Percentiles rank a stretch among this genome's conserved stretches.
These are phyloP conservation scores for Fragaria ananassa DNA, from an alignment of 306 rosid genomes.

Conservation along the genomic window DNA sequence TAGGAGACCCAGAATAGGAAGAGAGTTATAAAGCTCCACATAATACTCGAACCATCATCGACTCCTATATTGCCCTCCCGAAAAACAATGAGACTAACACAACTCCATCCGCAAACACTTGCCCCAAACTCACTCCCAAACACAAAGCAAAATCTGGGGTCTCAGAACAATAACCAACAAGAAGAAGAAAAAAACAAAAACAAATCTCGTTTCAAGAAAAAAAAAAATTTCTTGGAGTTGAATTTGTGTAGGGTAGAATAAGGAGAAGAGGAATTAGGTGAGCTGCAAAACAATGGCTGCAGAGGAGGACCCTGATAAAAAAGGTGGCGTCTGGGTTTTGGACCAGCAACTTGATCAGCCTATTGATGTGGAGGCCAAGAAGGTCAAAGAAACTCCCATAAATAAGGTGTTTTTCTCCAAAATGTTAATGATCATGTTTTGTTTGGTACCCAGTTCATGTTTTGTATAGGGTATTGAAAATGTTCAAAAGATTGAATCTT, in stretches of 20 bases:
- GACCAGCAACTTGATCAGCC: constrained; percentile 84
- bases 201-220: neutral
- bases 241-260: neutral
- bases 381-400: constrained; percentile 60
- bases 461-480: neutral
- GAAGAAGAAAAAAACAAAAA: neutral
- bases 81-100: neutral
- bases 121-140: neutral
- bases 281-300: constrained; percentile 43
- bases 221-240: neutral
- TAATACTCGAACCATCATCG: neutral
- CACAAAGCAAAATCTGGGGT: constrained; percentile 13
- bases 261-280: neutral
- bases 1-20: neutral
- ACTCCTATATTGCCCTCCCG: neutral
- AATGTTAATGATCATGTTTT: neutral
- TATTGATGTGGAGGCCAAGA: constrained; percentile 82
- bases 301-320: constrained; percentile 42
- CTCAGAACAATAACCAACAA: neutral
- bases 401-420: constrained; percentile 51
- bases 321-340: constrained; percentile 79
- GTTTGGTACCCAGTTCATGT: neutral
- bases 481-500: neutral
- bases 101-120: constrained; percentile 1
- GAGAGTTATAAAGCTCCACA: neutral